These are phyloP conservation scores for Rhodotorula sp. DNA, from an alignment of 1,284 basidiomycete species.

Conservation along the genomic window DNA sequence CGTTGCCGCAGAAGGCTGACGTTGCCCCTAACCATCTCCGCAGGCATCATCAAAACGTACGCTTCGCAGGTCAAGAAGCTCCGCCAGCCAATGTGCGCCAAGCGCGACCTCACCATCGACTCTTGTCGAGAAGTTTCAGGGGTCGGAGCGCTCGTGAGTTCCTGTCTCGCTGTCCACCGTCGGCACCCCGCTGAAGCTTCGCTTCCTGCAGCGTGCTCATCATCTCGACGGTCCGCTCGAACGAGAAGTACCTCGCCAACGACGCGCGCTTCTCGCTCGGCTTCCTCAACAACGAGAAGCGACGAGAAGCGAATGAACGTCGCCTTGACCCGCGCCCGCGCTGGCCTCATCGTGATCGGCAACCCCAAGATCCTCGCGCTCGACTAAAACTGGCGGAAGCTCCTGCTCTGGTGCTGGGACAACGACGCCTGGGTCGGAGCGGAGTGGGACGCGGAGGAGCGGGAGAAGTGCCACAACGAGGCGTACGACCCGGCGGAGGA, in stretches of 20 bases:
- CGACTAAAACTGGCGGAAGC: constrained; percentile 45
- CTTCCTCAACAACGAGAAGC: constrained; percentile 47
- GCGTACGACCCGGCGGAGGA: not conserved
- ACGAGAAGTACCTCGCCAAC: constrained; percentile 42
- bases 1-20: not conserved
- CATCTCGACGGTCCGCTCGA: constrained; percentile 47
- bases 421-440: constrained; percentile 18
- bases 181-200: not conserved
- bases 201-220: constrained; percentile 41
- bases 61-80: constrained; percentile 17
- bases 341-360: constrained; percentile 49
- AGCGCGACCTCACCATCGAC: constrained; percentile 10
- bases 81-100: not conserved
- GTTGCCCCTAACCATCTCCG: not conserved
- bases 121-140: constrained; percentile 23
- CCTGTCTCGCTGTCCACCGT: not conserved
- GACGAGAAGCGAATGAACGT: constrained; percentile 51
- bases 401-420: constrained; percentile 15
- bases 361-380: constrained; percentile 43
- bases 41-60: constrained; percentile 27
- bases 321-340: constrained; percentile 49
- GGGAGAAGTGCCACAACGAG: not conserved
- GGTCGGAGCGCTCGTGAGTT: constrained; percentile 19
- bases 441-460: constrained; percentile 10
- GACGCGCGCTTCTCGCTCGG: constrained; percentile 46